Base-by-base conservation (phyloP, 768 basidiomycete species). In the Xerocomus brunneocitrinus region DNA sequence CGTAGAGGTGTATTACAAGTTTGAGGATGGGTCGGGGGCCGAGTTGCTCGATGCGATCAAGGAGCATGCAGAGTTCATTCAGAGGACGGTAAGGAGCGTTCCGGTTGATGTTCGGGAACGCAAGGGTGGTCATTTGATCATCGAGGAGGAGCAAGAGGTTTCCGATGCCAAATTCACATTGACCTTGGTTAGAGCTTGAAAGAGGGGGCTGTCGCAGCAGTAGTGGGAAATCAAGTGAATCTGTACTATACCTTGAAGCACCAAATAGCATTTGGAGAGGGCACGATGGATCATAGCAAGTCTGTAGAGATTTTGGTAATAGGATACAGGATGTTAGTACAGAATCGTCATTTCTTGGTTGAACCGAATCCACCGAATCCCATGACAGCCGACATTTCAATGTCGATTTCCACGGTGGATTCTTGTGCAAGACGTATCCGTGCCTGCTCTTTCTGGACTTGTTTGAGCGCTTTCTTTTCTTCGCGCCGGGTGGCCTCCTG, bases 361-460 rank as follows among this genome's bases (percentile, higher is more conserved):
- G 87, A 75, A 38, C 91, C 91, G 65, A 97, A 97, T 1, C 91
- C 91, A 43, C 82, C 85, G 67, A 97, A 97, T 32, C 94, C 94
- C 92, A 95, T 95, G 74, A 91, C 78, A 28, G 74, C 73, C 52
- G 85, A 76, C 83, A 95, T 87, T 57, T 88, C 85, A 54, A 77
- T 68, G 51, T 84, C 83, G 51, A 71, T 73, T 49, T 78, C 76
- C 61, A 72, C 71, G 12, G 69, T 62, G 0, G 73, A 65, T 36
- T 76, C 79, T 58, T 81, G 77, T 36, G 80, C 79, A 45, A 89
- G 73, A 58, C 86, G 84, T 27, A 85, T 71, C 42, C 85, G 84
- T 24, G 82, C 75, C 62, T 82, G 81, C 62, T 90, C 84, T 63
- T 85, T 88, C 66, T 83, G 82, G 10, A 84, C 89, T 64, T 88